phyloP scores from a whole-genome alignment of 2,329 filamentous ascomycete genomes.

The Fusarium udum region DNA sequence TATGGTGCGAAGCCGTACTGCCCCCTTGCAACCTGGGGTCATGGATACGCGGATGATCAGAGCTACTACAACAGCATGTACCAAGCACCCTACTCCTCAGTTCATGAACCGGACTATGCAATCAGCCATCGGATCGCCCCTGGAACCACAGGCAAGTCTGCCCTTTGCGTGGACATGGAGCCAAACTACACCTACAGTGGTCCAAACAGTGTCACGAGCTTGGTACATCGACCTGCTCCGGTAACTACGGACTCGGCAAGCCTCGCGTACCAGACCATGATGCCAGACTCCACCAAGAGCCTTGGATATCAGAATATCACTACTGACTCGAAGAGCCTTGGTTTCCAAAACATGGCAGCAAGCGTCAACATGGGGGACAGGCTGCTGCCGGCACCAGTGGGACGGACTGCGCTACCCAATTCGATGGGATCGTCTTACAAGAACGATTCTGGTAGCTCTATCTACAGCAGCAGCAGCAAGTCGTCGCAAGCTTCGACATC shows the following conservation, averaged over 20 bases:
- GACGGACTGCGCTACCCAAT: slow-evolving; percentile 30
- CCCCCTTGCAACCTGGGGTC: slow-evolving; percentile 37
- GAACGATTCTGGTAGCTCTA: slow-evolving; percentile 40
- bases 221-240: slow-evolving; percentile 23
- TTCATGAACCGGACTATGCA: slow-evolving; percentile 40
- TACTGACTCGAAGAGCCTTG: neutral
- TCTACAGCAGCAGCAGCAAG: slow-evolving; percentile 36
- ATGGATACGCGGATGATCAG: slow-evolving; percentile 42
- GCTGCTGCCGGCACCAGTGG: slow-evolving; percentile 31
- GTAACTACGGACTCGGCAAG: slow-evolving; percentile 9
- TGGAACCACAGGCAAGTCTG: slow-evolving; percentile 30
- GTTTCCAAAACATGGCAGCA: slow-evolving; percentile 38
- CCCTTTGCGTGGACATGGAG: slow-evolving; percentile 43
- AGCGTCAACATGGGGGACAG: slow-evolving; percentile 32
- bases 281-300: slow-evolving; percentile 13
- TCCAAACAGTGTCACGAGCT: slow-evolving; percentile 17
- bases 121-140: slow-evolving; percentile 43
- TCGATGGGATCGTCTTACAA: slow-evolving; percentile 38
- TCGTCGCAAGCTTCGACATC: slow-evolving; percentile 29
- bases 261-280: slow-evolving; percentile 4
- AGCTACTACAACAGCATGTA: slow-evolving; percentile 41
- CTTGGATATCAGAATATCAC: neutral
- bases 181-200: slow-evolving; percentile 41
- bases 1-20: slow-evolving; percentile 44
- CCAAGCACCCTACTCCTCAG: slow-evolving; percentile 25